These are phyloP conservation scores for Stenogyne calaminthoides DNA, from an alignment of 305 asterid genomes.

Conservation along the genomic window DNA sequence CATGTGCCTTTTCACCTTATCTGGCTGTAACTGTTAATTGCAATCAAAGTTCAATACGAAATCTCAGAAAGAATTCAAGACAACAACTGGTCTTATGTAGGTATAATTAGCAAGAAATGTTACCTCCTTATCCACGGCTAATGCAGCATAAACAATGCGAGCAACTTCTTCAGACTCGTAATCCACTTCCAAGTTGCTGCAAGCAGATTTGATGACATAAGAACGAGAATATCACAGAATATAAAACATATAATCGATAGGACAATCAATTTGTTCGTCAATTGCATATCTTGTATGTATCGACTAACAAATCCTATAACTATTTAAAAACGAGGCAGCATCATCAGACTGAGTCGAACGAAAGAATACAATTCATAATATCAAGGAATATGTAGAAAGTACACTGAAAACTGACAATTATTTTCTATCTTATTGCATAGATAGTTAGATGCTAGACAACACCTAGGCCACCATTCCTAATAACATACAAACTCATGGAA, in stretches of 20 bases:
- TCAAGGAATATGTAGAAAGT: neutral
- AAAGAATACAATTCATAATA: neutral
- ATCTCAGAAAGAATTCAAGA: slow-evolving; percentile 6
- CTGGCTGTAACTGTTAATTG: slow-evolving; percentile 85
- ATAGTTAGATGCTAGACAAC: neutral
- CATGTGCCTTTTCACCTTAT: slow-evolving; percentile 83
- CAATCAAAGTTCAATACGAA: slow-evolving; percentile 5
- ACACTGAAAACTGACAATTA: neutral
- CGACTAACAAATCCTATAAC: neutral
- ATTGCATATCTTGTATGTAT: neutral
- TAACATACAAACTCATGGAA: neutral
- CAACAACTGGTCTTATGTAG: slow-evolving; percentile 6
- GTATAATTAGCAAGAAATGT: slow-evolving; percentile 1
- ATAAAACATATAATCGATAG: neutral
- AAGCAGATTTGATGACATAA: slow-evolving; percentile 20
- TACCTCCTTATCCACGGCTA: slow-evolving; percentile 96
- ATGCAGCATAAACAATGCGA: slow-evolving; percentile 64
- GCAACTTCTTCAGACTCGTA: slow-evolving; percentile 70
- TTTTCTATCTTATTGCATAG: neutral
- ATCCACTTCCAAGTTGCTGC: slow-evolving; percentile 88
- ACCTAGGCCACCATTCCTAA: neutral
- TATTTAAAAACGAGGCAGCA: too few relatives aligned
- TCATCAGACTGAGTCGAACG: neutral
- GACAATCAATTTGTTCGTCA: neutral
- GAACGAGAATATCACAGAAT: neutral